A percentile compares a stretch with the other conserved stretches of the same genome.
These are phyloP conservation scores for Metrosideros polymorpha DNA, from an alignment of 441 rosid genomes.

Conservation along the genomic window DNA sequence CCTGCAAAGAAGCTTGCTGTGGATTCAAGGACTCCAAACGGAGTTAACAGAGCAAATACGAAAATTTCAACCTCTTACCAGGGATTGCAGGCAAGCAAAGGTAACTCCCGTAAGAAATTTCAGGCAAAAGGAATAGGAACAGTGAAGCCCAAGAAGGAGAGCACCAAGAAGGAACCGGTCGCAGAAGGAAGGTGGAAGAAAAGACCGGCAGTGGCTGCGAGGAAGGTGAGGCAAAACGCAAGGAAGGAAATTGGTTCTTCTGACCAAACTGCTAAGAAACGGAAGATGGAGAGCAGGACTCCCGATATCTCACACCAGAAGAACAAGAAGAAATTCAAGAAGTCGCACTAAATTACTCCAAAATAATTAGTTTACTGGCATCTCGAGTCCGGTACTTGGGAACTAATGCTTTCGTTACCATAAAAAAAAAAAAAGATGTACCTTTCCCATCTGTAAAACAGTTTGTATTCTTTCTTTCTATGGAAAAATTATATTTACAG, in stretches of 20 bases:
- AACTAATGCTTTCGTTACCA: background rate
- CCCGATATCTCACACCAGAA: slow-evolving; percentile 40
- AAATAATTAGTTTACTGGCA: background rate
- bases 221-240: slow-evolving; percentile 52
- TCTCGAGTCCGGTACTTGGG: background rate
- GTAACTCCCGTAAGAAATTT: slow-evolving; percentile 39
- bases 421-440: background rate
- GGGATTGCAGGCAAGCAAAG: slow-evolving; percentile 74
- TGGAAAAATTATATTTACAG: background rate
- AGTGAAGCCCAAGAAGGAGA: slow-evolving; percentile 21
- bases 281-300: slow-evolving; percentile 54
- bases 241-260: slow-evolving; percentile 25
- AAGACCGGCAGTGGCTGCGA: slow-evolving; percentile 78
- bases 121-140: slow-evolving; percentile 21
- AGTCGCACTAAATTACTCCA: background rate
- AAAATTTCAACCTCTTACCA: slow-evolving; percentile 51
- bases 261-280: slow-evolving; percentile 47
- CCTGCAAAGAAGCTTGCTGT: slow-evolving; percentile 34
- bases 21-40: slow-evolving; percentile 31
- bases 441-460: background rate
- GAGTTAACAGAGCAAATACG: slow-evolving; percentile 4
- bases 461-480: background rate
- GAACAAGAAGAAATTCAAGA: slow-evolving; percentile 46
- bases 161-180: slow-evolving; percentile 17
- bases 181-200: slow-evolving; percentile 30